Evolutionary conservation across 2,329 filamentous ascomycete species (phyloP), one percentile per base, ranked within the genome.

Genomic region (Penicillium sp.): DNA sequence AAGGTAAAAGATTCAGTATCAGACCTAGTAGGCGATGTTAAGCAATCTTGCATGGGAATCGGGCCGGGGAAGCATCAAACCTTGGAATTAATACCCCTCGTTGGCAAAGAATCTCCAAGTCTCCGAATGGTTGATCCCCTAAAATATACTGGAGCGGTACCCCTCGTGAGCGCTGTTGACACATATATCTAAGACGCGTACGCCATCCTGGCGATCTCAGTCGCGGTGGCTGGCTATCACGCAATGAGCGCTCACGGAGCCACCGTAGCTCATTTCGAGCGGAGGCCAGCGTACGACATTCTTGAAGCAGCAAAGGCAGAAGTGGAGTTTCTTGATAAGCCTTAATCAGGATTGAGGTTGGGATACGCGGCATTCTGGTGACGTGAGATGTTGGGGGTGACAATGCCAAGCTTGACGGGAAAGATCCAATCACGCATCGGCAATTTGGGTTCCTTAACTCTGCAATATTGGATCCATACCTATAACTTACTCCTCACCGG

Each of bases 91-190:
- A 78, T 5, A 98, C 93, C 2, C 90, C 90, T 11, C 80, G 84
- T 27, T 79, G 80, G 69, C 93, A 97, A 53, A 82, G 76, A 46
- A 99, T 89, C 43, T 96, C 89, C 16, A 98, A 76, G 5, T 85
- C 78, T 0, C 93, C 93, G 75, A 99, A 98, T 1, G 89, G 95
- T 72, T 97, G 92, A 5, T 87, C 87, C 3, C 92, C 92, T 1
- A 99, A 78, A 22, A 98, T 82, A 70, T 98, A 98, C 73, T 98
- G 95, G 33, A 99, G 76, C 1, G 95, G 95, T 56, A 87, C 84
- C 1, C 91, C 91, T n/a, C 64, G 72, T 3, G 80, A 76, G 57
- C 85, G 77, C 46, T 71, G 64, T 21, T 52, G 51, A 52, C 76
- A 82, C 67, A 78, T 73, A 3, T 55, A 61, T 48, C 61, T 65